These are phyloP conservation scores for Neurospora crassa DNA, from an alignment of 2,329 filamentous ascomycete species.

Conservation along the genomic window DNA sequence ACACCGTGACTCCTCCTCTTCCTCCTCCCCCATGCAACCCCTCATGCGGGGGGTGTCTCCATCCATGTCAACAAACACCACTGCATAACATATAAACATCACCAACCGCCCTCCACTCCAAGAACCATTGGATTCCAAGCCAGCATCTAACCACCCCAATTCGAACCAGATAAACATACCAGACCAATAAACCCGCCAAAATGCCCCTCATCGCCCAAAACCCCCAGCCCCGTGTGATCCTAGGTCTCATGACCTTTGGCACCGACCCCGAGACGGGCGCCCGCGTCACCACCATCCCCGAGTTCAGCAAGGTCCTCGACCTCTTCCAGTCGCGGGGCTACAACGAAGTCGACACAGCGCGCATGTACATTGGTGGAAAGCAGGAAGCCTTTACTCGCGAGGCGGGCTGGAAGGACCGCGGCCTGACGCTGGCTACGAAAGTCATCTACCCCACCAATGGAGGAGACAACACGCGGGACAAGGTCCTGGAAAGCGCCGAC, in stretches of 20 bases:
- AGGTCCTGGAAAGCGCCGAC: slow-evolving; percentile 56
- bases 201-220: slow-evolving; percentile 15
- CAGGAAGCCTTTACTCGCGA: slow-evolving; percentile 61
- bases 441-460: slow-evolving; percentile 47
- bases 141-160: background rate
- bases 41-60: background rate
- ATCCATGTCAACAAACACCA: background rate
- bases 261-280: slow-evolving; percentile 47
- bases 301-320: slow-evolving; percentile 56
- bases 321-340: slow-evolving; percentile 58
- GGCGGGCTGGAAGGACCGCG: slow-evolving; percentile 59
- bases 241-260: slow-evolving; percentile 65
- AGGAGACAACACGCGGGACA: slow-evolving; percentile 53
- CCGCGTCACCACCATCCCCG: slow-evolving; percentile 47
- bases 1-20: background rate
- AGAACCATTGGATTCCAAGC: too few species aligned
- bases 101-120: background rate
- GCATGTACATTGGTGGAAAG: slow-evolving; percentile 54
- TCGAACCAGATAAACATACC: background rate
- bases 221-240: slow-evolving; percentile 38
- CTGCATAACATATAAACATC: background rate
- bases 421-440: slow-evolving; percentile 61
- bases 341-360: slow-evolving; percentile 64
- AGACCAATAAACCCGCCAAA: background rate
- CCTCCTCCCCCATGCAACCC: background rate